Evolutionary conservation across 495 filamentous ascomycete species (phyloP), one percentile per base, ranked within the genome.

Genomic region (Hypoxylon intermedium): DNA sequence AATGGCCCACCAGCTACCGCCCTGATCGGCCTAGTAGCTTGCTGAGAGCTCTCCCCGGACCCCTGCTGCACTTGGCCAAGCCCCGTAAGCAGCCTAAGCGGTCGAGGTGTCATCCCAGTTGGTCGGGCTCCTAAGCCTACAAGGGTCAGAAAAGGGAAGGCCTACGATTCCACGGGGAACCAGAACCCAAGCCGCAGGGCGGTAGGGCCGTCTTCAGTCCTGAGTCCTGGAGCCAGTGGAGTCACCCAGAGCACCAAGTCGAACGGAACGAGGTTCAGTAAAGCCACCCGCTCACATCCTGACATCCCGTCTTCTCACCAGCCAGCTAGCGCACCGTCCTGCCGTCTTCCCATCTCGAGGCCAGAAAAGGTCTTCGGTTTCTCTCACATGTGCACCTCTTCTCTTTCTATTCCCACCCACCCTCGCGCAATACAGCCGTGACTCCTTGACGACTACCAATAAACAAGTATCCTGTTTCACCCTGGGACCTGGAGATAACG

Each of bases 81-180:
- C 38, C 51, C 51, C 40, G 33, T 59, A 51, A 60, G 50, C 60
- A 58, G 55, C 40, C 61, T 26, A 44, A 55, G 61, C 55, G 44
- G 61, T 59, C 55, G 37, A 64, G 51, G 44, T 65, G 61, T 65
- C 61, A 65, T 65, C 61, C 61, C 61, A 65, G 61, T 60, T 60
- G 55, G 50, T 65, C 61, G 61, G 61, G 61, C 61, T 59, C 61
- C 38, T 52, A 56, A 56, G 45, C 37, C 18, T 16, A 40, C 60
- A 53, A 58, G 47, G 45, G 24, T 41, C 33, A 54, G 21, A 48
- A 50, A 57, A 49, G 47, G 52, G 13, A 62, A 56, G 28, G 59
- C n/a, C 31, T 11, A 58, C 28, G 44, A 55, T 51, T 56, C 19
- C 18, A 31, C 36, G 31, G 48, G 20, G 41, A 40, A 51, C 9